These are phyloP conservation scores for Fusarium devonianum DNA, from an alignment of 2,329 filamentous ascomycete genomes.

Conservation along the genomic window DNA sequence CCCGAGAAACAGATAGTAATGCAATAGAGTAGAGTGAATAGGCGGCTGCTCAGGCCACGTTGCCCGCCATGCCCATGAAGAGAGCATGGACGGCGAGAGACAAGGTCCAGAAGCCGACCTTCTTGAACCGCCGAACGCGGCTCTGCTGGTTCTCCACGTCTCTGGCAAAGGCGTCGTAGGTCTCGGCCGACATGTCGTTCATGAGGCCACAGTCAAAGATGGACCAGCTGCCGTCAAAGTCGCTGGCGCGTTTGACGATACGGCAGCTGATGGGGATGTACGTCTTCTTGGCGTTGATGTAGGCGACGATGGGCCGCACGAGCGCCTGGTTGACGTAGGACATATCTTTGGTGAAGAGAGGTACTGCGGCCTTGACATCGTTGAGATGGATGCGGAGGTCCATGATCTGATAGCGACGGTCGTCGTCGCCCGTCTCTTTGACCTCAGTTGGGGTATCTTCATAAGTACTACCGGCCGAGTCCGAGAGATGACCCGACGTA, in stretches of 20 bases:
- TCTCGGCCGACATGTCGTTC: slow-evolving; percentile 92
- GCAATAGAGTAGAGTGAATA: slow-evolving; percentile 23
- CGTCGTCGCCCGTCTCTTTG: slow-evolving; percentile 53
- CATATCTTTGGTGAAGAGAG: slow-evolving; percentile 88
- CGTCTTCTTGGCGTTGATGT: slow-evolving; percentile 93
- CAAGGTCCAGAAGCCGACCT: slow-evolving; percentile 95
- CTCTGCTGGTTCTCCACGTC: slow-evolving; percentile 91
- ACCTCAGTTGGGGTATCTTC: slow-evolving; percentile 12
- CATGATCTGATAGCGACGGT: slow-evolving; percentile 86
- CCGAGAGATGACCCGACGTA: slow-evolving; percentile 46
- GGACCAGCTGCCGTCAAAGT: slow-evolving; percentile 97
- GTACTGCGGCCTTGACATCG: slow-evolving; percentile 90
- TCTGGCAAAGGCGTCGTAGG: slow-evolving; percentile 90
- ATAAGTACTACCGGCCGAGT: slow-evolving; percentile 36
- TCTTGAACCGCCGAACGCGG: slow-evolving; percentile 85
- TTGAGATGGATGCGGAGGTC: slow-evolving; percentile 95
- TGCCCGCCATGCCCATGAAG: slow-evolving; percentile 93
- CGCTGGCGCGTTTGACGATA: slow-evolving; percentile 84
- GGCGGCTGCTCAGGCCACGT: slow-evolving; percentile 58
- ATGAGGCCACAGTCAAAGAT: slow-evolving; percentile 92
- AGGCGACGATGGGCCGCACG: slow-evolving; percentile 94
- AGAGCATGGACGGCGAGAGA: slow-evolving; percentile 91
- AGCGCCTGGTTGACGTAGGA: slow-evolving; percentile 97
- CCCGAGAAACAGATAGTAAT: too few species aligned
- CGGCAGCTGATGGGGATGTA: slow-evolving; percentile 96